phyloP scores from a whole-genome alignment of 371 early-diverging fungal genomes.

The Rhizomucor pusillus region DNA sequence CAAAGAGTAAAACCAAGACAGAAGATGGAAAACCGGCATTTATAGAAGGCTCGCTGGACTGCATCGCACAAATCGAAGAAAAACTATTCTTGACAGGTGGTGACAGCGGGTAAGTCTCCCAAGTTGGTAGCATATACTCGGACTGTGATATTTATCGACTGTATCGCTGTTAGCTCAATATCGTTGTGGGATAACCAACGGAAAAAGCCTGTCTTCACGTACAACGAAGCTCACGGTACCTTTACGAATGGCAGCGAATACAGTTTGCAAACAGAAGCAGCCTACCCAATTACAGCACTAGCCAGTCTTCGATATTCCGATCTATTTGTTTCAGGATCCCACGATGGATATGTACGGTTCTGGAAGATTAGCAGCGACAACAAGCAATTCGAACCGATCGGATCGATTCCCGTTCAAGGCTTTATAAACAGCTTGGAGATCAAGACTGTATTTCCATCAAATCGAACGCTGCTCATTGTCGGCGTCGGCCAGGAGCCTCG shows the following conservation, averaged over 20 bases:
- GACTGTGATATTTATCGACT: background rate
- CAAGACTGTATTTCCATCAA: constrained; percentile 45
- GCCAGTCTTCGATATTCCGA: constrained; percentile 84
- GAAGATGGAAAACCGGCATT: constrained; percentile 23
- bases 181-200: constrained; percentile 88
- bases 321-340: constrained; percentile 88
- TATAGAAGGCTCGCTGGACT: constrained; percentile 82
- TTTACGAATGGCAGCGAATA: constrained; percentile 37
- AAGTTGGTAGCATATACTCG: background rate
- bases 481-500: constrained; percentile 88
- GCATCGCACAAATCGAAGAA: constrained; percentile 87
- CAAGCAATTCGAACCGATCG: constrained; percentile 62
- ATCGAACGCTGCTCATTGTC: constrained; percentile 61
- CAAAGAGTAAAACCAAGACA: constrained; percentile 46
- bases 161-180: constrained; percentile 37
- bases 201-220: constrained; percentile 88
- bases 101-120: constrained; percentile 68
- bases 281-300: constrained; percentile 85
- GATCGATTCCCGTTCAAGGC: constrained; percentile 55
- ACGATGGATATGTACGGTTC: constrained; percentile 83
- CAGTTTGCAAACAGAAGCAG: constrained; percentile 46
- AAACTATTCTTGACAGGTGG: constrained; percentile 87
- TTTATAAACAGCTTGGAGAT: constrained; percentile 55
- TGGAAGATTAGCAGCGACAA: constrained; percentile 81
- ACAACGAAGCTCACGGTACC: constrained; percentile 78